A percentile compares a stretch with the other conserved stretches of the same genome.
These are phyloP conservation scores for Ophiostoma pallidulum DNA, from an alignment of 2,329 filamentous ascomycete genomes.

Conservation along the genomic window DNA sequence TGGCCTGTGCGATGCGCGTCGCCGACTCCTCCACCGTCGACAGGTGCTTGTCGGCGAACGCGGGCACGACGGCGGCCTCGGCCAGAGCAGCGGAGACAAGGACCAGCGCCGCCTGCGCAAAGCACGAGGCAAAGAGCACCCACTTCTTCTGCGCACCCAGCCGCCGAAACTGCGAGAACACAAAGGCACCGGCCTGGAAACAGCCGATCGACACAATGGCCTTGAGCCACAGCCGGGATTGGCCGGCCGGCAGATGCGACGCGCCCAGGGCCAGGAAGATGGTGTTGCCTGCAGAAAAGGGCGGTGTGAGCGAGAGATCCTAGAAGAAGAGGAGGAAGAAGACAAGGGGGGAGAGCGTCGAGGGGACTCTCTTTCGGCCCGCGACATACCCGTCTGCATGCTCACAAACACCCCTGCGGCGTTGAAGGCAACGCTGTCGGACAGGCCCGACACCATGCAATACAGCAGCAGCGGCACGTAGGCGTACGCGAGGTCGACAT, in stretches of 20 bases:
- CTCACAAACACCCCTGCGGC: constrained; percentile 75
- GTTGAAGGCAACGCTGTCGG: constrained; percentile 66
- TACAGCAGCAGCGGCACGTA: constrained; percentile 62
- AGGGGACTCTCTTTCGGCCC: too few species aligned
- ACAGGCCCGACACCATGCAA: constrained; percentile 67
- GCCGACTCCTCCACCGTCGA: constrained; percentile 24
- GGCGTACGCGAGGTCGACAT: constrained; percentile 26
- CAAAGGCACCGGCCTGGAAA: constrained; percentile 64
- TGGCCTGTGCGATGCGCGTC: constrained; percentile 28
- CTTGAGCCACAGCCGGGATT: constrained; percentile 57
- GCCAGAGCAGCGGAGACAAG: constrained; percentile 43
- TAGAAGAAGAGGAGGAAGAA: too few species aligned
- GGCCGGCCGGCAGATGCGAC: constrained; percentile 39
- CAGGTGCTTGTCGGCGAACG: constrained; percentile 24
- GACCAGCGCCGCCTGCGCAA: constrained; percentile 41
- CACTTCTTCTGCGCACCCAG: constrained; percentile 40
- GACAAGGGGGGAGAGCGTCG: too few species aligned
- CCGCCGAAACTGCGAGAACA: constrained; percentile 61
- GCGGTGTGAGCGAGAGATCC: too few species aligned
- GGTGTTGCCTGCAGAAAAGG: constrained; percentile 53
- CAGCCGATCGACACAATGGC: constrained; percentile 59
- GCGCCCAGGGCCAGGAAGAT: constrained; percentile 65
- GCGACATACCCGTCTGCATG: constrained; percentile 62
- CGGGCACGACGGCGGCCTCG: constrained; percentile 35
- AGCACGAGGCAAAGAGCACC: constrained; percentile 55